Evolutionary conservation across 345 rosid species (phyloP), one percentile per base, ranked within the genome.

Genomic region (Pistacia integerrima): DNA sequence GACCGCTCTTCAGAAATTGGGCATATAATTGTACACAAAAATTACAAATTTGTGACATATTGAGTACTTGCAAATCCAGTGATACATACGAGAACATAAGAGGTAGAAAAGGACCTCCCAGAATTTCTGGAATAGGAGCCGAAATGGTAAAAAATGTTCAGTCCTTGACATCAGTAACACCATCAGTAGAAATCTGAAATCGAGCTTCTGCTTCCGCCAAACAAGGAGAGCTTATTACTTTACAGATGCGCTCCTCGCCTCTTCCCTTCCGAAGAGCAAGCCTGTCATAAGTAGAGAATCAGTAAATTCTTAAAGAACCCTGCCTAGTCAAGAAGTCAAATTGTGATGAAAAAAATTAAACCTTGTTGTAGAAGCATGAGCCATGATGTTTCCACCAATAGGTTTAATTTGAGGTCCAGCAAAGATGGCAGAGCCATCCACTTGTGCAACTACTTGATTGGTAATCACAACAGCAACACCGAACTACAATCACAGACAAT

Each of bases 331-430:
- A 33, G 57, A 4, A 60, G 33, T 12, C 54, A 72, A 38, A 12
- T 38, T 13, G 33, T 6, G 79, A 58, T 25, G 41, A 49, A 1
- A 49, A 7, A 41, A 7, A 41, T 41, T 5, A 7, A 41, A 93
- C 99, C 98, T 93, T 67, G 99, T 96, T 64, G 99, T 96, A 54
- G 99, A 92, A 77, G 99, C 98, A 88, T 96, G 97, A 54, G 99
- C 97, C 98, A 96, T 96, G 65, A 96, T 96, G 81, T 93, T 92
- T 54, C 99, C 98, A 71, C 98, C 99, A 49, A 93, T 96, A 30
- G 97, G 99, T 85, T 93, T 93, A 80, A 91, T 87, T 70, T 96
- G 99, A 73, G 99, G 99, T n/a, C 99, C 99, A 8, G 93, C 97
- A 70, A 96, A 96, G 60, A 96, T 78, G 62, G 97, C 97, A 57